Conservation (phyloP, 192 early-diverging fungal species). For the Mortierella alpina region DNA sequence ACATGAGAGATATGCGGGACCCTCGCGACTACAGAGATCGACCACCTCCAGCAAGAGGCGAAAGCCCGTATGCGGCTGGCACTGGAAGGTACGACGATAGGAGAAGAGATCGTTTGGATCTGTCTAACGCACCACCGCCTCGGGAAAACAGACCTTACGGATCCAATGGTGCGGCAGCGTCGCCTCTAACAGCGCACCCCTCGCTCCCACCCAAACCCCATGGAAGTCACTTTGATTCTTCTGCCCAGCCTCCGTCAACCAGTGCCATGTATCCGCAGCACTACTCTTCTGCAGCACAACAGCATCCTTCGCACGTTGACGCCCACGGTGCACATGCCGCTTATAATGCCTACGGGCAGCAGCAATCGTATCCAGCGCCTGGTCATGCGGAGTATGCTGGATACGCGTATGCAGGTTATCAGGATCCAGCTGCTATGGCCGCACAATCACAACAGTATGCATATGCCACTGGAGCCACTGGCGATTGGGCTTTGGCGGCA, state of each 20-base stretch:
- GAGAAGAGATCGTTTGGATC: slow-evolving; percentile 41
- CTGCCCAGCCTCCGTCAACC: slow-evolving; percentile 24
- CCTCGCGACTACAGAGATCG: slow-evolving; percentile 44
- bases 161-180: slow-evolving; percentile 35
- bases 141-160: slow-evolving; percentile 48
- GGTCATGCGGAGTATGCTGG: slow-evolving; percentile 45
- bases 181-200: slow-evolving; percentile 35
- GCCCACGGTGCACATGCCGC: slow-evolving; percentile 20
- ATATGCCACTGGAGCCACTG: slow-evolving; percentile 31
- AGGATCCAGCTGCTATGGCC: slow-evolving; percentile 27
- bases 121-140: slow-evolving; percentile 29
- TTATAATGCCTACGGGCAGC: slow-evolving; percentile 33
- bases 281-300: slow-evolving; percentile 37
- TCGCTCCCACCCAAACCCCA: slow-evolving; percentile 54
- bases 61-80: slow-evolving; percentile 30
- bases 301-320: slow-evolving; percentile 40
- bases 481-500: slow-evolving; percentile 44
- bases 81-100: slow-evolving; percentile 45
- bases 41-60: slow-evolving; percentile 46
- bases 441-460: slow-evolving; percentile 25
- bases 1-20: slow-evolving; percentile 31
- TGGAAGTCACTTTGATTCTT: slow-evolving; percentile 43
- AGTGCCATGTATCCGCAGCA: slow-evolving; percentile 43
- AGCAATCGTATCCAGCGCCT: slow-evolving; percentile 14
- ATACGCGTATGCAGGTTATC: slow-evolving; percentile 52